Evolutionary conservation across 1,284 basidiomycete species (phyloP), one percentile per base, ranked within the genome.

Genomic region (Apiotrichum siamense): DNA sequence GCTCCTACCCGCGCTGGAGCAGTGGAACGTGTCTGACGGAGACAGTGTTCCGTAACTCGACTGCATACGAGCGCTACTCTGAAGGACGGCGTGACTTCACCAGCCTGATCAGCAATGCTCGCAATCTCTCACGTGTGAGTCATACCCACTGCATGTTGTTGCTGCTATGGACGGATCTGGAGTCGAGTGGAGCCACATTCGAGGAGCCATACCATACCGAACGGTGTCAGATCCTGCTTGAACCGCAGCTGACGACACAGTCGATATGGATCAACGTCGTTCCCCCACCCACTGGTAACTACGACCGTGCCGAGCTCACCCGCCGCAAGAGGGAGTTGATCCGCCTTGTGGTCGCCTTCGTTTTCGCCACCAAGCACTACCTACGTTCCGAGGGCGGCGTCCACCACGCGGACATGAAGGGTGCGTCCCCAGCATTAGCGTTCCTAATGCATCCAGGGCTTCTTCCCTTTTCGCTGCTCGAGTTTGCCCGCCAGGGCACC

Each of bases 241-340:
- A 31, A 31, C 29, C 18, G 18, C n/a, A n/a, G n/a, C 50, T 48
- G 24, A 40, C 39, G n/a, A n/a, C 44, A 3, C 61, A 70, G 31
- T 77, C 83, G 54, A 77, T 92, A 49, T 94, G 90, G 91, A 73
- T 92, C 52, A 83, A 86, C 59, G 83, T 86, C 48, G 79, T 79
- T 23, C 77, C 84, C 7, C 86, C 86, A 12, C 59, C 67, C 7
- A 25, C 27, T 3, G 46, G 38, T 7, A 51, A 44, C 31, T 24
- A 46, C 9, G 49, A 51, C 23, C 66, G 78, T 2, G 61, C 69
- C 3, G 80, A 86, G 45, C 79, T 93, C 24, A 82, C 79, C 13
- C 77, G 78, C 49, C 78, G 81, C 61, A 94, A 94, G 75, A 79
- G 81, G 13, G 80, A 87, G 57, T 76, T 80, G 20, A 70, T 94